Conservation (phyloP, 1,284 basidiomycete genomes). For the Trichosporon coremiiforme region DNA sequence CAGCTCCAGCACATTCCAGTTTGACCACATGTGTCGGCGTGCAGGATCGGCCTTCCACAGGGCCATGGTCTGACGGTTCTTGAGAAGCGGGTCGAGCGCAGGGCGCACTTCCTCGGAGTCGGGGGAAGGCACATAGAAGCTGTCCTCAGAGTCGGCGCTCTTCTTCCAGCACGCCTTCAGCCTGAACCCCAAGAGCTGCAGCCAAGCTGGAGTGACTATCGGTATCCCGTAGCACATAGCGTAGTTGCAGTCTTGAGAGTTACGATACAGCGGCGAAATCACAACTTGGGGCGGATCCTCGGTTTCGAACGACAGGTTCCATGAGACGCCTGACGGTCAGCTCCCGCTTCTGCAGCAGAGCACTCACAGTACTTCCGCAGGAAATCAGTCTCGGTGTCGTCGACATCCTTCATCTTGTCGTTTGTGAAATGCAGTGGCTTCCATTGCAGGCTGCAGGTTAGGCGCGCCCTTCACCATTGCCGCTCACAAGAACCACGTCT, state of each 20-base stretch:
- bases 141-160: conserved; percentile 45
- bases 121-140: conserved; percentile 42
- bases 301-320: conserved; percentile 35
- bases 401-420: conserved; percentile 43
- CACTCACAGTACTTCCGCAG: conserved; percentile 40
- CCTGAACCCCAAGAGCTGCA: conserved; percentile 33
- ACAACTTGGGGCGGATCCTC: conserved; percentile 34
- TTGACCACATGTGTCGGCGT: conserved; percentile 38
- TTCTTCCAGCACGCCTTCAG: conserved; percentile 45
- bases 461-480: background rate
- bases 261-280: conserved; percentile 33
- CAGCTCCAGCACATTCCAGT: conserved; percentile 44
- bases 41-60: conserved; percentile 39
- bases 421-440: conserved; percentile 30
- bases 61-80: background rate
- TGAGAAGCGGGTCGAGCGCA: conserved; percentile 29
- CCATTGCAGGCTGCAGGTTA: conserved; percentile 30
- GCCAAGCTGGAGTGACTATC: conserved; percentile 42
- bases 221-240: conserved; percentile 45
- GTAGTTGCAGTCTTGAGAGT: conserved; percentile 30
- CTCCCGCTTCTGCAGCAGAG: too few species aligned
- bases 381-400: conserved; percentile 29
- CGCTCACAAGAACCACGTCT: conserved; percentile 43
- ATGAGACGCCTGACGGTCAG: conserved; percentile 39
- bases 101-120: conserved; percentile 35